Percentiles rank a stretch among this genome's conserved stretches.
These are phyloP conservation scores for Xylaria nigripes DNA, from an alignment of 495 filamentous ascomycete genomes.

Conservation along the genomic window DNA sequence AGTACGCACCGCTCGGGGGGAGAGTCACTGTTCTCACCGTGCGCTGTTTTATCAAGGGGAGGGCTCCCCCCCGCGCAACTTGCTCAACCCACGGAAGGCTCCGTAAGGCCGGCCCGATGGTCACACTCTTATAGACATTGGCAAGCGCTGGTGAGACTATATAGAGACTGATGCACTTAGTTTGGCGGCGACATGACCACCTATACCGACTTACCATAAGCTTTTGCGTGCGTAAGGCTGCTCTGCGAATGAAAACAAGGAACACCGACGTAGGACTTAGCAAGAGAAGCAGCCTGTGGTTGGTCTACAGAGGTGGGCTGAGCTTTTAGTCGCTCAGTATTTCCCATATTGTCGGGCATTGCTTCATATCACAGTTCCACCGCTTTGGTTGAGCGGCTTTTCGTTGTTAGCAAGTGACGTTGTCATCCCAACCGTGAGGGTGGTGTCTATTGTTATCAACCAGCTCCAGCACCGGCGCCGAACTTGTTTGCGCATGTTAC, in stretches of 20 bases:
- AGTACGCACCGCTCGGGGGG: not conserved
- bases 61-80: not conserved
- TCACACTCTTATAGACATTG: too few relatives aligned
- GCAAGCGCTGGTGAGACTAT: too few relatives aligned
- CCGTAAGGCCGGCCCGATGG: not conserved
- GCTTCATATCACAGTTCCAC: constrained; percentile 1
- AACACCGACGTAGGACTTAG: too few relatives aligned
- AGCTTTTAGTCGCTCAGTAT: not conserved
- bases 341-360: not conserved
- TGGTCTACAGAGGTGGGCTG: too few relatives aligned
- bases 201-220: too few relatives aligned
- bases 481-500: not conserved
- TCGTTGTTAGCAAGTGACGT: not conserved
- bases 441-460: not conserved
- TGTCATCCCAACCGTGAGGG: not conserved
- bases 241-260: too few relatives aligned
- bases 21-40: not conserved
- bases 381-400: not conserved
- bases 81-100: not conserved
- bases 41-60: not conserved
- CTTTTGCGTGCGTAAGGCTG: too few relatives aligned
- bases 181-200: too few relatives aligned
- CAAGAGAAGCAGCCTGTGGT: too few relatives aligned
- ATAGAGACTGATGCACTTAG: too few relatives aligned
- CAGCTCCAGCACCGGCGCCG: too few relatives aligned